A percentile compares a stretch with the other conserved stretches of the same genome.
Evolutionary conservation across 345 rosid species (phyloP).

Genomic region (Nasturtium officinale): DNA sequence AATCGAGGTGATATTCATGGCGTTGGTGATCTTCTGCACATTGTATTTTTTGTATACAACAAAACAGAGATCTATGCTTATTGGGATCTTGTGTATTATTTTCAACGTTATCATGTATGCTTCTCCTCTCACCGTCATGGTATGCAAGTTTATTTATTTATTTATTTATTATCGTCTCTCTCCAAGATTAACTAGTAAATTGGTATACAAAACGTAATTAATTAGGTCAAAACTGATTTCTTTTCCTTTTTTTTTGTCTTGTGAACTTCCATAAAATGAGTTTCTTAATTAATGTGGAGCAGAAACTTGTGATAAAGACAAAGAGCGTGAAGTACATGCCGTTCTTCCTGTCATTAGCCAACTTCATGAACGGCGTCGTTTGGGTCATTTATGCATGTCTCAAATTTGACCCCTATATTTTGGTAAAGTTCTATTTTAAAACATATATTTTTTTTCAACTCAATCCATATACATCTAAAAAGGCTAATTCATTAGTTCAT

Average conservation of each 20-base stretch:
- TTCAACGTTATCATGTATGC: conserved; percentile 60
- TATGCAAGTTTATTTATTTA: conserved; percentile 11
- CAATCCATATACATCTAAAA: not conserved
- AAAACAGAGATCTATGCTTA: conserved; percentile 49
- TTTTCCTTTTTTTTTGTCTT: conserved; percentile 5
- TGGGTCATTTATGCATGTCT: conserved; percentile 66
- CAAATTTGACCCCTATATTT: conserved; percentile 57
- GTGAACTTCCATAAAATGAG: conserved; percentile 25
- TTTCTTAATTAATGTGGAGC: conserved; percentile 32
- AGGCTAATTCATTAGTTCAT: not conserved
- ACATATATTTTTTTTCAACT: not conserved
- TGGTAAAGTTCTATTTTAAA: conserved; percentile 44
- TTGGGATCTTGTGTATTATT: conserved; percentile 50
- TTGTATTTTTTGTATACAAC: conserved; percentile 47
- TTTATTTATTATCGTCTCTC: not conserved
- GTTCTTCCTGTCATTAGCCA: conserved; percentile 56
- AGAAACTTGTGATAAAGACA: conserved; percentile 65
- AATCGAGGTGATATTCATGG: conserved; percentile 56
- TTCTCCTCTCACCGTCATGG: conserved; percentile 78
- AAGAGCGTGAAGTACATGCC: conserved; percentile 97
- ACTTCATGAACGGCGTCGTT: conserved; percentile 54
- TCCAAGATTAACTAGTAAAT: not conserved
- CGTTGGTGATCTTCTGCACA: conserved; percentile 44
- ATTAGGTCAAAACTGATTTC: not conserved
- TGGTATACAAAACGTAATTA: not conserved